A percentile compares a stretch with the other conserved stretches of the same genome.
Conservation (phyloP, 306 rosid species). For the Cyclanthera cordifolia region DNA sequence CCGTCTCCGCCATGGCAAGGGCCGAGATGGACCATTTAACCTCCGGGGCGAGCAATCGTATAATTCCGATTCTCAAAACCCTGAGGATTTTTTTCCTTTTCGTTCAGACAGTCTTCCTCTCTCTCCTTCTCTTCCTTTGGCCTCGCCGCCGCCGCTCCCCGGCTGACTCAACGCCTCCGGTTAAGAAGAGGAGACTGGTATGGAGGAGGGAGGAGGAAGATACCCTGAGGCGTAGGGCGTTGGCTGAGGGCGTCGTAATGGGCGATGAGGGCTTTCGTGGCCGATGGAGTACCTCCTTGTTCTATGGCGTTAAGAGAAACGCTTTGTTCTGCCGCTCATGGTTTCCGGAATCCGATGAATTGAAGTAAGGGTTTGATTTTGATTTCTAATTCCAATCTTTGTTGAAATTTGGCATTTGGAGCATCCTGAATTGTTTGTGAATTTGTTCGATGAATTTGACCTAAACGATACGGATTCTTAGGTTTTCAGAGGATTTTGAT, state of each 20-base stretch:
- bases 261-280: constrained; percentile 27
- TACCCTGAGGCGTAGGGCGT: constrained; percentile 50
- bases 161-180: constrained; percentile 10
- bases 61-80: constrained; percentile 67
- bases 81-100: constrained; percentile 41
- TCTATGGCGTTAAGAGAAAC: constrained; percentile 49
- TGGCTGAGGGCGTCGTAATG: constrained; percentile 65
- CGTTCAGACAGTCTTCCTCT: constrained; percentile 47
- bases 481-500: not conserved
- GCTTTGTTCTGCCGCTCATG: constrained; percentile 76
- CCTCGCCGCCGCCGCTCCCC: constrained; percentile 47
- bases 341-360: constrained; percentile 49
- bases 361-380: constrained; percentile 40
- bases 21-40: constrained; percentile 76
- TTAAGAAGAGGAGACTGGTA: constrained; percentile 37
- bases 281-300: constrained; percentile 55
- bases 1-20: constrained; percentile 36
- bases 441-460: not conserved
- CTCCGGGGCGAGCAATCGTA: constrained; percentile 97
- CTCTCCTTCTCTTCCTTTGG: constrained; percentile 38
- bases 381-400: not conserved
- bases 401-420: not conserved
- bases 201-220: constrained; percentile 84
- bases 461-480: not conserved
- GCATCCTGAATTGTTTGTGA: not conserved